Percentiles rank a stretch among this genome's conserved stretches.
These are phyloP conservation scores for Phytophthora nicotianae DNA, from an alignment of 352 stramenopile species.

Conservation along the genomic window DNA sequence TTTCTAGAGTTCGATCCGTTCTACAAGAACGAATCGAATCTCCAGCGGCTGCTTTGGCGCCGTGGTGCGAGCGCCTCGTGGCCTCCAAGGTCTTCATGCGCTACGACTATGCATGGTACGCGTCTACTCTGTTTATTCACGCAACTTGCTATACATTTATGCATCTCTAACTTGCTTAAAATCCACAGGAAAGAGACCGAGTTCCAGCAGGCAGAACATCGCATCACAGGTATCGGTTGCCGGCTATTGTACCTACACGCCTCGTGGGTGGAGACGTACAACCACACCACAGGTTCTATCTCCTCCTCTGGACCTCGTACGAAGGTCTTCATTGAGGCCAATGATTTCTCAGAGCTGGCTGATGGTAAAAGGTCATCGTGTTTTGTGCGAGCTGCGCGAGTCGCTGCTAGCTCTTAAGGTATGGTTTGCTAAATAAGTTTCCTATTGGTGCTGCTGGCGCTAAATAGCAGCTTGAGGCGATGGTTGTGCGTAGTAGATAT, in stretches of 20 bases:
- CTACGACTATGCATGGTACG: constrained; percentile 86
- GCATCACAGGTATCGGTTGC: constrained; percentile 64
- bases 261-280: constrained; percentile 45
- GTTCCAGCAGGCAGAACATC: constrained; percentile 51
- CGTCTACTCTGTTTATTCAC: constrained; percentile 7
- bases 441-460: constrained; percentile 2
- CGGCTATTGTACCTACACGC: constrained; percentile 77
- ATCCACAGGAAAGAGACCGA: constrained; percentile 63
- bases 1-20: neutral
- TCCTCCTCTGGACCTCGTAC: neutral
- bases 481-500: neutral
- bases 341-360: constrained; percentile 15
- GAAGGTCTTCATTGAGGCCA: constrained; percentile 52
- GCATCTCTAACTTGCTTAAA: constrained; percentile 3
- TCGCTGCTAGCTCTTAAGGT: constrained; percentile 13
- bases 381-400: constrained; percentile 5
- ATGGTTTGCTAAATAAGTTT: constrained; percentile 27
- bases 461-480: constrained; percentile 14
- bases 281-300: neutral
- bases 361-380: neutral
- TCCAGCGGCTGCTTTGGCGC: constrained; percentile 32
- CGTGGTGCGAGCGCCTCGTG: constrained; percentile 55
- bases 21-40: constrained; percentile 6
- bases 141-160: constrained; percentile 17
- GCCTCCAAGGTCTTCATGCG: constrained; percentile 72